A percentile compares a stretch with the other conserved stretches of the same genome.
phyloP scores from a whole-genome alignment of 73 alveolate species.

The Symbiodinium pilosum region DNA sequence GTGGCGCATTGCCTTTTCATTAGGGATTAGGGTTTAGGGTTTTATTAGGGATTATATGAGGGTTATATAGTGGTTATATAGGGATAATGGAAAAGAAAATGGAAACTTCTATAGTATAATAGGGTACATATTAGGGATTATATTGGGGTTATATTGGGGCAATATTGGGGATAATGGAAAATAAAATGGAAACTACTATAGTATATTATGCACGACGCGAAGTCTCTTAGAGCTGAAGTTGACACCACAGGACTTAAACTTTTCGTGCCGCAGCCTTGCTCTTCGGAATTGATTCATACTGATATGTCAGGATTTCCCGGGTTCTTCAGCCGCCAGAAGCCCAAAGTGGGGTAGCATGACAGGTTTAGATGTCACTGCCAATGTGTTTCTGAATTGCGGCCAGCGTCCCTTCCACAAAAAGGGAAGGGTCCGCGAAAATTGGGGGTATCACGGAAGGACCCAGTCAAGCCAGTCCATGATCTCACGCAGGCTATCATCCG shows the following conservation, averaged over 20 bases:
- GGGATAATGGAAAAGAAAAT: too few species aligned
- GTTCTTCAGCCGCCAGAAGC: neutral
- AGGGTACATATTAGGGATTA: too few species aligned
- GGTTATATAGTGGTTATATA: too few species aligned
- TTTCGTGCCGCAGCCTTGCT: neutral
- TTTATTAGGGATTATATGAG: too few species aligned
- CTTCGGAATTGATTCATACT: neutral
- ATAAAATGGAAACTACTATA: too few species aligned
- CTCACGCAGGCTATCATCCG: neutral
- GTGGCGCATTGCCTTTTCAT: too few species aligned
- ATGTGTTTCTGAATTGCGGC: neutral
- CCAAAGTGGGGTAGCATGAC: neutral
- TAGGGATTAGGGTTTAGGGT: too few species aligned
- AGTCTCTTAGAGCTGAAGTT: too few species aligned
- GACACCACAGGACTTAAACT: neutral
- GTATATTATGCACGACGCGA: too few species aligned
- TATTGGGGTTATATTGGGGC: too few species aligned
- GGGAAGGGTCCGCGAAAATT: neutral
- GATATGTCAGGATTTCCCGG: neutral
- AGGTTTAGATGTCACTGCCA: neutral
- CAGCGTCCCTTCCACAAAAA: neutral
- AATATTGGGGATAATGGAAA: too few species aligned
- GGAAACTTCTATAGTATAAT: too few species aligned
- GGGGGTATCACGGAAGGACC: constrained; percentile 9
- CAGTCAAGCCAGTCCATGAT: constrained; percentile 1